Percentiles rank a stretch among this genome's conserved stretches.
phyloP scores from a whole-genome alignment of 2,329 filamentous ascomycete genomes.

The Xylariaceae sp. region DNA sequence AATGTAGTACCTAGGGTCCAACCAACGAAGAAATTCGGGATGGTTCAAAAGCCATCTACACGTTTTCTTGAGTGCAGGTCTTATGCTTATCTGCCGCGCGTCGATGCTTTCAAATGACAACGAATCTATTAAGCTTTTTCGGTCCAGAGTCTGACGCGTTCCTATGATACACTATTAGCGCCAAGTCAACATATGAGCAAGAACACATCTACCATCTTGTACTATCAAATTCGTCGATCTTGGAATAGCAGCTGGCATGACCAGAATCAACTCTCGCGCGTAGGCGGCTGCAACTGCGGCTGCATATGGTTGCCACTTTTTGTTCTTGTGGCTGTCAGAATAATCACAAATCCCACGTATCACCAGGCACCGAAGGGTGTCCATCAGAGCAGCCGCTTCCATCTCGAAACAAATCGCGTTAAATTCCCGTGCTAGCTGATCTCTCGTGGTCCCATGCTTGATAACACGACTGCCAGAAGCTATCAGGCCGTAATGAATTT shows the following conservation, averaged over 20 bases:
- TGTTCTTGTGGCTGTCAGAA: constrained; percentile 10
- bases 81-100: constrained; percentile 11
- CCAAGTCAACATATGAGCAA: background rate
- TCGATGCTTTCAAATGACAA: constrained; percentile 18
- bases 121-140: constrained; percentile 2
- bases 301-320: constrained; percentile 12
- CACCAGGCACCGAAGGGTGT: constrained; percentile 7
- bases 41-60: constrained; percentile 23
- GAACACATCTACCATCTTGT: background rate
- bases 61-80: constrained; percentile 19
- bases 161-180: background rate
- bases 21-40: constrained; percentile 31
- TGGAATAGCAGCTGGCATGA: background rate
- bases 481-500: constrained; percentile 15
- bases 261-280: background rate
- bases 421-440: constrained; percentile 4
- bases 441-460: constrained; percentile 9
- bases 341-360: constrained; percentile 11
- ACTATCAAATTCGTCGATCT: background rate
- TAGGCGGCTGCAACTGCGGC: constrained; percentile 8
- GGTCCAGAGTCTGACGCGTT: background rate
- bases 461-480: constrained; percentile 17
- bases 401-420: constrained; percentile 17
- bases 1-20: constrained; percentile 19
- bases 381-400: constrained; percentile 9